phyloP scores from a whole-genome alignment of 176 grass and related monocot species.

The Cymbopogon citratus region DNA sequence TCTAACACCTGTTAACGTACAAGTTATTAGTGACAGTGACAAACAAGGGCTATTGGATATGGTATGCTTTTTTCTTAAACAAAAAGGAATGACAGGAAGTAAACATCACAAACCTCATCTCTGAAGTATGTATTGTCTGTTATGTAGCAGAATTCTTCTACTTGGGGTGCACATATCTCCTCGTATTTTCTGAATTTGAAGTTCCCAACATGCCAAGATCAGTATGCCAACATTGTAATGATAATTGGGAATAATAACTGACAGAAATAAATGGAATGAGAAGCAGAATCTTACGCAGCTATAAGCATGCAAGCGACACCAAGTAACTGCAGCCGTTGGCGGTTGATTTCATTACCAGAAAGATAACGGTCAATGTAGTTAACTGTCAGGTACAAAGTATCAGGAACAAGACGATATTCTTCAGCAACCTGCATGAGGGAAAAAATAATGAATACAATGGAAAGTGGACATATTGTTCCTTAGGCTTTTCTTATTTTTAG shows the following conservation, averaged over 20 bases:
- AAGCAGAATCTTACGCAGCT: constrained; percentile 72
- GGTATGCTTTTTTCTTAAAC: neutral
- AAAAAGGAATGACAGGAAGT: neutral
- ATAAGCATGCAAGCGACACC: constrained; percentile 97
- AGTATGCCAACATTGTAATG: neutral
- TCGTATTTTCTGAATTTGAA: constrained; percentile 78
- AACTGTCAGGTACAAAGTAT: constrained; percentile 86
- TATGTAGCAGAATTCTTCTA: constrained; percentile 99
- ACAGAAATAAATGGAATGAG: neutral
- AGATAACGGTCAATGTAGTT: constrained; percentile 94
- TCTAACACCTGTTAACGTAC: constrained; percentile 57
- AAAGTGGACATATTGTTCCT: neutral
- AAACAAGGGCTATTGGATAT: neutral
- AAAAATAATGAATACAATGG: neutral
- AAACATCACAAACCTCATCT: constrained; percentile 59
- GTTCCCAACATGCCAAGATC: neutral
- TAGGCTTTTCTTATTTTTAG: neutral
- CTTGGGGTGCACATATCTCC: constrained; percentile 98
- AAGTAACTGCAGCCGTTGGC: constrained; percentile 85
- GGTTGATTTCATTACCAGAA: constrained; percentile 92
- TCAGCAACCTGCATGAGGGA: constrained; percentile 59
- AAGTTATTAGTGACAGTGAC: neutral
- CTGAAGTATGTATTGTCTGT: constrained; percentile 99
- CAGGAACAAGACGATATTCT: constrained; percentile 93
- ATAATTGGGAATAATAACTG: neutral